phyloP scores from a whole-genome alignment of 208 protist genomes.

The Trypanosoma grayi region DNA sequence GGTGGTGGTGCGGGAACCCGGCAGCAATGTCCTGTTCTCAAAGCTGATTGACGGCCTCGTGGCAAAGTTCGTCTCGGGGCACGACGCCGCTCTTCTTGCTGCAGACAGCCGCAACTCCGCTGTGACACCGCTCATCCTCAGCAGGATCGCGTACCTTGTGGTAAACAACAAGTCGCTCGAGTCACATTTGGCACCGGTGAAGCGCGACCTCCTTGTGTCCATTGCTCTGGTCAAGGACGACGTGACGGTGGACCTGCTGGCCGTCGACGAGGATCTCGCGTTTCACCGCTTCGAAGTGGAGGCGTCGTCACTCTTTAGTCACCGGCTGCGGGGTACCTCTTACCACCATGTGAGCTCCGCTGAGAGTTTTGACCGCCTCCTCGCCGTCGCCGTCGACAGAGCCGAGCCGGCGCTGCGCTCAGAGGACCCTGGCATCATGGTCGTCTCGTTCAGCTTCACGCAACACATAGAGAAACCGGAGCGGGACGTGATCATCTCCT shows the following conservation, averaged over 20 bases:
- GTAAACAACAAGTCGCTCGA: constrained; percentile 34
- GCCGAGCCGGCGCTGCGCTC: constrained; percentile 63
- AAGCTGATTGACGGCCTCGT: constrained; percentile 59
- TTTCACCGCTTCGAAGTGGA: constrained; percentile 69
- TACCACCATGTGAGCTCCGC: constrained; percentile 45
- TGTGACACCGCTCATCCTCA: constrained; percentile 66
- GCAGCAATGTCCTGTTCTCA: constrained; percentile 39
- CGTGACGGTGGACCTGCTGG: constrained; percentile 63
- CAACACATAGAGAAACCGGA: constrained; percentile 38
- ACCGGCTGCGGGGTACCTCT: constrained; percentile 41
- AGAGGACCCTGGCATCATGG: constrained; percentile 75
- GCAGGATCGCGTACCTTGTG: constrained; percentile 56
- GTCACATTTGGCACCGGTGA: constrained; percentile 2
- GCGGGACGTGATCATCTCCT: constrained; percentile 68
- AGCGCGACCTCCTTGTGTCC: constrained; percentile 63
- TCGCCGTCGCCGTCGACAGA: constrained; percentile 64
- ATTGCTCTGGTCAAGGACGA: constrained; percentile 77
- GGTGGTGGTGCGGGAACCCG: constrained; percentile 48
- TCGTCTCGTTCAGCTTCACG: constrained; percentile 54
- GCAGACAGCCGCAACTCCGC: constrained; percentile 73
- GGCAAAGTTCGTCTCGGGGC: constrained; percentile 47
- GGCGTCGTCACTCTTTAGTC: constrained; percentile 48
- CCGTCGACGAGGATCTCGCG: constrained; percentile 41
- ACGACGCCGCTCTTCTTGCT: constrained; percentile 59
- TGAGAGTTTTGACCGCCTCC: constrained; percentile 65